These are phyloP conservation scores for Silybum marianum DNA, from an alignment of 129 eudicot species.

Conservation along the genomic window DNA sequence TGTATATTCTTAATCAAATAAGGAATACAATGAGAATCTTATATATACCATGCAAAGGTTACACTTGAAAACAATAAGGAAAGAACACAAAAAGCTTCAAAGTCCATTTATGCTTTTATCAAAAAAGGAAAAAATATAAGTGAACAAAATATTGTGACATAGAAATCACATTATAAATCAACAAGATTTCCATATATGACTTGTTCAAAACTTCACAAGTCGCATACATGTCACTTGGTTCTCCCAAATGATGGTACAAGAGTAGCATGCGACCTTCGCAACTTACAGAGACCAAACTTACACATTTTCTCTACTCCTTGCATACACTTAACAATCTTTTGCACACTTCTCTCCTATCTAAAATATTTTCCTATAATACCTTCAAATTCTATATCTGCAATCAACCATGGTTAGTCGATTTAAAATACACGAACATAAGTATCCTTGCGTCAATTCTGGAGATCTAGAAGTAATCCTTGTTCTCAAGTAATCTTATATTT, in stretches of 20 bases:
- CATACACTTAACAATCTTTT: background rate
- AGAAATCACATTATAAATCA: background rate
- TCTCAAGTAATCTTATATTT: too few species aligned
- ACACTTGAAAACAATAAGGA: background rate
- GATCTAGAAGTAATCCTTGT: background rate
- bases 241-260: background rate
- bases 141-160: background rate
- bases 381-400: background rate
- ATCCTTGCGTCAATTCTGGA: background rate
- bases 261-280: background rate
- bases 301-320: background rate
- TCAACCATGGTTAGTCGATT: background rate
- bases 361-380: background rate
- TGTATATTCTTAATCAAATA: background rate
- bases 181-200: background rate
- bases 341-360: background rate
- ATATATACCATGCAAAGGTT: background rate
- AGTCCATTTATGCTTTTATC: background rate
- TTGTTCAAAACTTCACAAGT: background rate
- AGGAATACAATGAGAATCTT: background rate
- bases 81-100: background rate
- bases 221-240: background rate
- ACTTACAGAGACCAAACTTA: background rate
- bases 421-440: background rate
- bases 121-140: background rate